Percentiles rank a stretch among this genome's conserved stretches.
Conservation (phyloP, 768 basidiomycete genomes). For the Candolleomyces aberdarensis region DNA sequence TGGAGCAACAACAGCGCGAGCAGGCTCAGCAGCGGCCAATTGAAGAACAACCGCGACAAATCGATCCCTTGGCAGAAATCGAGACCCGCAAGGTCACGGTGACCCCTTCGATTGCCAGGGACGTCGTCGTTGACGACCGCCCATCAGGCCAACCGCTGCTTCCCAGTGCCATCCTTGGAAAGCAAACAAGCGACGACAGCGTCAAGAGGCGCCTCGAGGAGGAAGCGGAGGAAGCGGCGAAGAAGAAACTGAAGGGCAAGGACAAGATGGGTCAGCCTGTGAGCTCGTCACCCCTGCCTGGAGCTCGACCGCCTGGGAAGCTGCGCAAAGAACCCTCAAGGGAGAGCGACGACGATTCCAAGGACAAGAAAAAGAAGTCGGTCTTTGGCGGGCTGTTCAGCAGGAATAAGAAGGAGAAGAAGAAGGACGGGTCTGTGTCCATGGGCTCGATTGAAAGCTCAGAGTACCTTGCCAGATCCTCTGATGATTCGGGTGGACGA, state of each 20-base stretch:
- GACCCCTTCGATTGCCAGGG: conserved; percentile 76
- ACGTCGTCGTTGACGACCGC: conserved; percentile 28
- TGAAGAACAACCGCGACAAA: conserved; percentile 16
- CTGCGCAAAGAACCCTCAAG: conserved; percentile 41
- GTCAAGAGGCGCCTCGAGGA: conserved; percentile 51
- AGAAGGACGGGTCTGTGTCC: conserved; percentile 30
- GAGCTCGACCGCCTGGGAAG: conserved; percentile 32
- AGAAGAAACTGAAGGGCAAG: conserved; percentile 50
- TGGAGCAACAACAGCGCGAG: conserved; percentile 27
- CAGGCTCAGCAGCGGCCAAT: conserved; percentile 11
- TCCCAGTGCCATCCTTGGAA: conserved; percentile 25
- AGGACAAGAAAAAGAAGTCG: conserved; percentile 63
- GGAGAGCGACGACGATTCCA: conserved; percentile 28
- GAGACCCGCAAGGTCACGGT: conserved; percentile 78
- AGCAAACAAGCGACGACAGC: conserved; percentile 27
- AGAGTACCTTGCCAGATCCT: conserved; percentile 39
- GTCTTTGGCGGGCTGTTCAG: conserved; percentile 80
- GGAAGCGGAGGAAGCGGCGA: conserved; percentile 33
- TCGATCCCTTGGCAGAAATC: conserved; percentile 66
- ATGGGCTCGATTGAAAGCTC: conserved; percentile 51
- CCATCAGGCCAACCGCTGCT: conserved; percentile 28
- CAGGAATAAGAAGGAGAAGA: conserved; percentile 70
- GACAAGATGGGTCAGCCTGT: conserved; percentile 48
- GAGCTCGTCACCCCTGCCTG: conserved; percentile 31
- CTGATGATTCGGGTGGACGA: conserved; percentile 53